Conservation (phyloP, 2,329 filamentous ascomycete species). For the Trichoderma afroharzianum region DNA sequence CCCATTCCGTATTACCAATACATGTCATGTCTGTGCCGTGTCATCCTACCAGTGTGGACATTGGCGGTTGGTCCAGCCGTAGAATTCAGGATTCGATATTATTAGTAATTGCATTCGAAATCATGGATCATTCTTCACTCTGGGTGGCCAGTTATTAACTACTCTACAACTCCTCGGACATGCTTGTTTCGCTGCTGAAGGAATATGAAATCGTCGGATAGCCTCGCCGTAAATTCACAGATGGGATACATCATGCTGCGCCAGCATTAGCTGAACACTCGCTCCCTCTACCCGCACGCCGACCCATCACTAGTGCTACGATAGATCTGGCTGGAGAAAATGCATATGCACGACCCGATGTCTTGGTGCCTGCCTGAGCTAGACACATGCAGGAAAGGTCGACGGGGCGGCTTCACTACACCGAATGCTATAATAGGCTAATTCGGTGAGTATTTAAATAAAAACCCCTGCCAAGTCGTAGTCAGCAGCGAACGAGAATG, state of each 20-base stretch:
- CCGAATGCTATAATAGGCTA: background rate
- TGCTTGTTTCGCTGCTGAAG: background rate
- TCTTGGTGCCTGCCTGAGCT: background rate
- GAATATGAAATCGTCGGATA: background rate
- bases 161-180: background rate
- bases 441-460: background rate
- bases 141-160: too few relatives aligned
- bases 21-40: background rate
- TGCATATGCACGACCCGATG: constrained; percentile 2
- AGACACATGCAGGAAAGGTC: background rate
- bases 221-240: background rate
- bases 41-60: background rate
- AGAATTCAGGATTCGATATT: background rate
- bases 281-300: background rate
- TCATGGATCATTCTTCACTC: background rate
- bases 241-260: background rate
- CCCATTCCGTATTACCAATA: constrained; percentile 8
- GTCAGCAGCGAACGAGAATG: background rate
- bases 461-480: background rate
- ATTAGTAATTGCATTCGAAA: background rate
- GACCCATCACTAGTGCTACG: background rate
- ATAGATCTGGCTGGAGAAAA: background rate
- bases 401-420: background rate
- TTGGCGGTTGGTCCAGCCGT: background rate
- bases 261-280: background rate